Base-by-base conservation (phyloP, 1,284 basidiomycete species). In the Paramarasmius palmivorus region DNA sequence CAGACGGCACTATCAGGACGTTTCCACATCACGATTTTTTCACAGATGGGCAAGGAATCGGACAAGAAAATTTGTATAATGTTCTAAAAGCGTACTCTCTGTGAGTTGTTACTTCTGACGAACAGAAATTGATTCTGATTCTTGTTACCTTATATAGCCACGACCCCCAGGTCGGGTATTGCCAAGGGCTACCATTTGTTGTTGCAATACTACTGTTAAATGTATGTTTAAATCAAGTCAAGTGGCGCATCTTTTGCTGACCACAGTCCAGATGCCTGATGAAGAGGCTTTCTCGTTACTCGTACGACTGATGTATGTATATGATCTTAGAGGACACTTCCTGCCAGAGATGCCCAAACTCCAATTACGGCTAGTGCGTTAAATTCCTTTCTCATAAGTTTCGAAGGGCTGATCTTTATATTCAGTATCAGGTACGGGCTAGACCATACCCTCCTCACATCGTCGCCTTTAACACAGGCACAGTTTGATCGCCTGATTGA, bases 21-120 rank as follows among this genome's bases (percentile, higher is more conserved):
- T 98, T 99, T 69, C 97, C 96, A n/a, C 90, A 95, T 65, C 95
- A 98, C 67, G 90, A 93, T 45, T 98, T 94, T 73, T 99, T 98
- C 70, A 92, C 87, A 50, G 91, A 93, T 57, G 92, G 90, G 1
- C 87, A 90, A 64, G 95, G 95, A 1, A 88, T 94, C 19, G 96
- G 96, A 0, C 95, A 98, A 68, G 96, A 98, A 69, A 94, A 96
- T 61, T 72, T 99, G 35, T 98, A 95, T 77, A 98, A 98, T 68
- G 95, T 99, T 45, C 81, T 98, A 39, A 98, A 98, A 70, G 97
- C 96, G 7, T 99, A 98, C 68, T 97, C 95, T 26, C 67, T 99
- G 81, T 90, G 70, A 37, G 60, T 53, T 48, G 39, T 41, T 40
- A 52, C 50, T 53, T n/a, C 32, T 26, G 23, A 52, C 10, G 48